Evolutionary conservation across 2,329 filamentous ascomycete species (phyloP).

Genomic region (Epichloe scottii): DNA sequence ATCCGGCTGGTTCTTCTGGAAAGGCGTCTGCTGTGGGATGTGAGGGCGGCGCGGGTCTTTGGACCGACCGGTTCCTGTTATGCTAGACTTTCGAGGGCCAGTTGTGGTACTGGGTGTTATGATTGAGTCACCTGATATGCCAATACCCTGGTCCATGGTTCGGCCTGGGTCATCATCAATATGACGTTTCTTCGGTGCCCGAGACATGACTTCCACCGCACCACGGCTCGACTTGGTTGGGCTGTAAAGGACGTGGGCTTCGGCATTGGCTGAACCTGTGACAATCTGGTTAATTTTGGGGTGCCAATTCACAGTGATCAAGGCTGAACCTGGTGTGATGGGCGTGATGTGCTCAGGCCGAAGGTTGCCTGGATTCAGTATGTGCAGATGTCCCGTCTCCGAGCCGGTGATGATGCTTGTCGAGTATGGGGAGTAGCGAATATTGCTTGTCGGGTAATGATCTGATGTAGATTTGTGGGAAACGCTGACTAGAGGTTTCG

Average conservation of each 20-base stretch:
- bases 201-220: constrained; percentile 80
- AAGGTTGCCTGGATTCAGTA: constrained; percentile 86
- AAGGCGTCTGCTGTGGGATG: constrained; percentile 73
- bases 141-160: constrained; percentile 71
- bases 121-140: constrained; percentile 73
- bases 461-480: constrained; percentile 71
- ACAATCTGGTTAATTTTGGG: constrained; percentile 91
- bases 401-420: constrained; percentile 85
- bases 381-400: constrained; percentile 72
- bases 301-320: constrained; percentile 86
- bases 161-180: constrained; percentile 84
- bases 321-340: constrained; percentile 70
- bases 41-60: constrained; percentile 75
- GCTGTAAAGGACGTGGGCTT: constrained; percentile 83
- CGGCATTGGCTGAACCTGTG: constrained; percentile 82
- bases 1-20: constrained; percentile 81
- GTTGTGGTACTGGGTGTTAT: constrained; percentile 52
- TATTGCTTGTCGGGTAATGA: constrained; percentile 74
- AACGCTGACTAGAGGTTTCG: constrained; percentile 68
- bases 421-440: constrained; percentile 76
- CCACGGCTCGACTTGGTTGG: constrained; percentile 71
- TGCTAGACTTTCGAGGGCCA: constrained; percentile 45
- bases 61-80: constrained; percentile 66
- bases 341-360: constrained; percentile 74
- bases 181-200: constrained; percentile 87